Conservation (phyloP, 1,139 yeast species). For the Geotrichum fermentans region DNA sequence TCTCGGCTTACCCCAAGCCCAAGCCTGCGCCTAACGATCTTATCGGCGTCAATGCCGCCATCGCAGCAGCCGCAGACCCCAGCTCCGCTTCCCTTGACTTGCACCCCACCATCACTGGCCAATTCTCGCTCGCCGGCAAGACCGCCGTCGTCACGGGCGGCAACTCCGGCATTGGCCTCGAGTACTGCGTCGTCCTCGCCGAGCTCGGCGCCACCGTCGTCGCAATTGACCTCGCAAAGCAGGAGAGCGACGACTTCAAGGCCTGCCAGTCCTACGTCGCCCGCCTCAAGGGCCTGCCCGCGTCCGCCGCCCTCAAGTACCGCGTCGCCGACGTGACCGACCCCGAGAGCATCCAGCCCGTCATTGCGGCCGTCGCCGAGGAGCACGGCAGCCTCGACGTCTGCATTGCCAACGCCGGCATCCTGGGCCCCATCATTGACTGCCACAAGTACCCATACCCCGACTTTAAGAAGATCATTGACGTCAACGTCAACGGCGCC, state of each 20-base stretch:
- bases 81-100: constrained; percentile 22
- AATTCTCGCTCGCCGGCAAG: constrained; percentile 40
- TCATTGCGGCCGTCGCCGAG: constrained; percentile 43
- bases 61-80: constrained; percentile 29
- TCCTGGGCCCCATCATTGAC: constrained; percentile 47
- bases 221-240: constrained; percentile 31
- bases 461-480: constrained; percentile 44
- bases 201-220: constrained; percentile 42
- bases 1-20: constrained; percentile 25
- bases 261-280: constrained; percentile 30
- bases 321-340: constrained; percentile 46
- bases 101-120: constrained; percentile 26
- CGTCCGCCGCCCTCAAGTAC: constrained; percentile 34
- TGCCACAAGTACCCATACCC: constrained; percentile 43
- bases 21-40: constrained; percentile 29
- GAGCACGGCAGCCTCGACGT: constrained; percentile 58
- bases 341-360: constrained; percentile 41
- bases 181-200: constrained; percentile 38
- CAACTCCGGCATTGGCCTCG: constrained; percentile 41
- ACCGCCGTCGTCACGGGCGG: constrained; percentile 43
- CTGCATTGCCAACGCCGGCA: constrained; percentile 65
- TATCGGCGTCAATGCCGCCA: constrained; percentile 33
- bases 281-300: constrained; percentile 33
- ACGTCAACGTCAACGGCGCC: constrained; percentile 48
- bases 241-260: constrained; percentile 36